Evolutionary conservation across 2,329 filamentous ascomycete species (phyloP), one percentile per base, ranked within the genome.

Genomic region (Ophiostoma montium): DNA sequence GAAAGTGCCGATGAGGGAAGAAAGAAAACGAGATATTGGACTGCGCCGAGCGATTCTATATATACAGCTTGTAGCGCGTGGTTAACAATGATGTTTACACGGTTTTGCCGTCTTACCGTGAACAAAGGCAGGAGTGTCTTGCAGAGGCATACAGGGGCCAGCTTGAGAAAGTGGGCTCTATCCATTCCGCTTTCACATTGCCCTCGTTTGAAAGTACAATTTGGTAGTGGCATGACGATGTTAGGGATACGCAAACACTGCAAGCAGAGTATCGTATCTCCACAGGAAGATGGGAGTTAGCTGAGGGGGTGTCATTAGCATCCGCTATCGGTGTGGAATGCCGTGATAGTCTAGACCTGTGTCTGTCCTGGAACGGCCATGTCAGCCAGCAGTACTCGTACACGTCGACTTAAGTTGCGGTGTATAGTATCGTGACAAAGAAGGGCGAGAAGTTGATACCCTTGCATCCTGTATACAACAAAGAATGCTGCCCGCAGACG

Each of bases 41-140:
- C 49, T 44, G 38, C 38, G 49, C 47, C 32, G 12, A 41, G 27
- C 38, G 49, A 50, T 44, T 50, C 49, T 50, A 50, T 50, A 50
- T 50, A 50, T 50, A 50, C 49, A 27, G 44, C n/a, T n/a, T 33
- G 16, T 16, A 18, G 27, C 10, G 36, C 31, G 38, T 41, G 38
- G 23, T 8, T 8, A 8, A n/a, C 9, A n/a, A n/a, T 5, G 19
- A 41, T 30, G 38, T 27, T 41, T 23, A 41, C 38, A 15, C 39
- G n/a, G n/a, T n/a, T n/a, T n/a, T n/a, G 21, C 19, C 21, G 9
- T 23, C 19, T 19, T 19, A n/a, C 38, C 19, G 19, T 9, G 19
- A 41, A 13, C 21, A n/a, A 4, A 19, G 8, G 12, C 38, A n/a
- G 38, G n/a, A 12, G 18, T 27, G 38, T 41, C 38, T 41, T 1